Conservation (phyloP, 805 yeast genomes). For the Lachancea fermentati region DNA sequence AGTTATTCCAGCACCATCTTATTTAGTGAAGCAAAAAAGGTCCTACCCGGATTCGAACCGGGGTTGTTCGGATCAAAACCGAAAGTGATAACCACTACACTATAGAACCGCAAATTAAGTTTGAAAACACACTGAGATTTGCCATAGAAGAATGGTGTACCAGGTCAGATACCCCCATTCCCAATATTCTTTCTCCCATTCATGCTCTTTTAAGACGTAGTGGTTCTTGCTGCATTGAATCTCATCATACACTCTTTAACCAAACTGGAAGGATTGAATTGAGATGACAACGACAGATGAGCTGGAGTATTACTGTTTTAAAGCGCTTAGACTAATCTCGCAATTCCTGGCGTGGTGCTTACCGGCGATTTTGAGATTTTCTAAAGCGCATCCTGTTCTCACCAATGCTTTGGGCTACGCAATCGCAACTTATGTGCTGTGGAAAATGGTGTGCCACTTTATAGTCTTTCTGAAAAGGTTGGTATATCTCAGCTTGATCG, state of each 20-base stretch:
- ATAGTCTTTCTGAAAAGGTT: constrained; percentile 25
- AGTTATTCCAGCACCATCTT: no score
- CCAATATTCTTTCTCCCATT: no score
- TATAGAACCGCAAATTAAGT: constrained; percentile 30
- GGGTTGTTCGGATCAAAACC: constrained; percentile 66
- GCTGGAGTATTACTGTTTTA: background rate
- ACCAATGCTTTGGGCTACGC: constrained; percentile 20
- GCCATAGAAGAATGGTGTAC: no score
- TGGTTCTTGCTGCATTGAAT: no score
- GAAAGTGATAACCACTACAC: constrained; percentile 59
- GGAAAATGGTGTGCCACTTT: constrained; percentile 30
- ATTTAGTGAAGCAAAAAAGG: constrained; percentile 40
- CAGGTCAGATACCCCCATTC: no score
- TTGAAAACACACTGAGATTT: no score
- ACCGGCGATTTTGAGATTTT: constrained; percentile 17
- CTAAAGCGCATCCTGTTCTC: constrained; percentile 30
- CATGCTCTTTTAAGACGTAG: no score
- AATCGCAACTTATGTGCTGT: constrained; percentile 19
- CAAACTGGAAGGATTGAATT: no score
- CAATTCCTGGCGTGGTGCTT: constrained; percentile 6
- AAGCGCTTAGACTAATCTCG: background rate
- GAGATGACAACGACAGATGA: background rate
- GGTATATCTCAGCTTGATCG: constrained; percentile 14
- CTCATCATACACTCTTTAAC: no score
- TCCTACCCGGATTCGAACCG: constrained; percentile 86